Conservation (phyloP, 208 protist genomes). For the Willaertia magna region DNA sequence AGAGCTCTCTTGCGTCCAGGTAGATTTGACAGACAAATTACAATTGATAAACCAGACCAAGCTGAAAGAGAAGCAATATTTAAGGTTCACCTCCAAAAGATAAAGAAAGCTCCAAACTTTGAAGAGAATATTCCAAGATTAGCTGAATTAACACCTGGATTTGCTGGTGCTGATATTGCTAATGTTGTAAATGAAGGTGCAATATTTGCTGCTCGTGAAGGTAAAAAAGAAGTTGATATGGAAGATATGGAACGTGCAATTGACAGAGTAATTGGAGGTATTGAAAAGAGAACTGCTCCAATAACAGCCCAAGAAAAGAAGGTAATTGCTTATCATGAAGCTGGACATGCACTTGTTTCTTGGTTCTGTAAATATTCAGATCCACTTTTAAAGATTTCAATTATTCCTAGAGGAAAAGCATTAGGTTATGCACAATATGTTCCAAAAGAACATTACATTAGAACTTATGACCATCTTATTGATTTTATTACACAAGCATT, state of each 20-base stretch:
- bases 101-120: constrained; percentile 42
- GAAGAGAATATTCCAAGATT: constrained; percentile 1
- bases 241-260: constrained; percentile 78
- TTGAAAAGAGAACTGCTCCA: constrained; percentile 73
- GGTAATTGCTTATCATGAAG: constrained; percentile 93
- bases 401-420: constrained; percentile 84
- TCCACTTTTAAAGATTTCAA: constrained; percentile 93
- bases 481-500: constrained; percentile 84
- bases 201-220: constrained; percentile 40
- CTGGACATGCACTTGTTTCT: constrained; percentile 86
- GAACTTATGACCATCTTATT: constrained; percentile 71
- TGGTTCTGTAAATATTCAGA: constrained; percentile 92
- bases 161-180: constrained; percentile 78
- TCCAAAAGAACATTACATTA: constrained; percentile 76
- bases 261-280: constrained; percentile 83
- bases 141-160: constrained; percentile 44
- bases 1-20: constrained; percentile 58
- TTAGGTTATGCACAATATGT: constrained; percentile 95
- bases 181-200: constrained; percentile 91
- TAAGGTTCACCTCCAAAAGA: constrained; percentile 66
- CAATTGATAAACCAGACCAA: constrained; percentile 72
- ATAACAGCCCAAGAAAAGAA: constrained; percentile 70
- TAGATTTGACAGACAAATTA: constrained; percentile 83
- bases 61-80: constrained; percentile 86
- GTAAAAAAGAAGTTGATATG: constrained; percentile 46